Percentiles rank a stretch among this genome's conserved stretches.
Evolutionary conservation across 2,329 filamentous ascomycete genomes (phyloP).

Genomic region (Thielaviopsis musarum): DNA sequence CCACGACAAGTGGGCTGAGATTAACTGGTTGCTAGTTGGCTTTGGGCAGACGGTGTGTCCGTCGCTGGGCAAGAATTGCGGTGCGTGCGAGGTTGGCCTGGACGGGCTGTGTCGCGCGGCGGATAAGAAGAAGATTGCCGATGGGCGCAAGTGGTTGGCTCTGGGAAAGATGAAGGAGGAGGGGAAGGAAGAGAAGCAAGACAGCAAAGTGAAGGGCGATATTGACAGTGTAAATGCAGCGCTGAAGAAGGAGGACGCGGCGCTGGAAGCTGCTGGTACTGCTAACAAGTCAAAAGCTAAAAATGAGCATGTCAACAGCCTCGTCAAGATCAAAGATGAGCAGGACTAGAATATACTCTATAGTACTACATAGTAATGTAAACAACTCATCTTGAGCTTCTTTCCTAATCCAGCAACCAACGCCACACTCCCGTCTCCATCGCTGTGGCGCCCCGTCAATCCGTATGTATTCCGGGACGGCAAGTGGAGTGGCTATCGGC

Average conservation of each 20-base stretch:
- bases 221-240: conserved; percentile 16
- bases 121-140: conserved; percentile 43
- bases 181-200: conserved; percentile 16
- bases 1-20: conserved; percentile 72
- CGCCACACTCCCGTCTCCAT: too few species aligned
- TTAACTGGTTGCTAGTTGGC: conserved; percentile 78
- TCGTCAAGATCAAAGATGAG: conserved; percentile 7
- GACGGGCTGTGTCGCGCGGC: conserved; percentile 61
- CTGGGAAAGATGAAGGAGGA: conserved; percentile 14
- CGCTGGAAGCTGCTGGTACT: conserved; percentile 25
- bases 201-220: conserved; percentile 15
- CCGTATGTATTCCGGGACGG: too few species aligned
- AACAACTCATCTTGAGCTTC: neutral
- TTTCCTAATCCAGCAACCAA: neutral
- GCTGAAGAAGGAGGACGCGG: conserved; percentile 17
- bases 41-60: conserved; percentile 70
- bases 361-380: neutral
- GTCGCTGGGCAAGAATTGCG: conserved; percentile 60
- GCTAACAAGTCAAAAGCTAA: conserved; percentile 14
- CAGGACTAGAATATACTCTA: neutral
- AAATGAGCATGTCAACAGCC: neutral
- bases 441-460: too few species aligned
- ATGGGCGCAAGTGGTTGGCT: conserved; percentile 35
- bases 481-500: too few species aligned
- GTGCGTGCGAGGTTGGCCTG: conserved; percentile 66